Percentiles rank a stretch among this genome's conserved stretches.
Conservation (phyloP, 2,329 filamentous ascomycete genomes). For the Hypoxylon sp. region DNA sequence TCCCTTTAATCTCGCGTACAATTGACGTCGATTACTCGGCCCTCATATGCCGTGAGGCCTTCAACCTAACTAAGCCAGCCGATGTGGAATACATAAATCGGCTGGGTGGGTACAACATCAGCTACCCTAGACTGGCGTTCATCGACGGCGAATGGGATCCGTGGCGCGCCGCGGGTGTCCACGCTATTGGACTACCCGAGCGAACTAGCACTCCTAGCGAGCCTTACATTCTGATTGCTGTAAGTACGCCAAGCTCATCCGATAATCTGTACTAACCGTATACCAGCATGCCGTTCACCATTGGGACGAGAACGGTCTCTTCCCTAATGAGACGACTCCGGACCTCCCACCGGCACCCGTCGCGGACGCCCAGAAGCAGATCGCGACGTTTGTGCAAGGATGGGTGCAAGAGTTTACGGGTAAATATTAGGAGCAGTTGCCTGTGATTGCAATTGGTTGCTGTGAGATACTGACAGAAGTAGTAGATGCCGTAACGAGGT, state of each 20-base stretch:
- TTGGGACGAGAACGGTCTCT: slow-evolving; percentile 81
- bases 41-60: slow-evolving; percentile 73
- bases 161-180: slow-evolving; percentile 80
- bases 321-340: slow-evolving; percentile 69
- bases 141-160: slow-evolving; percentile 84
- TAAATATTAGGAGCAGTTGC: slow-evolving; percentile 41
- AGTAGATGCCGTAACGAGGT: slow-evolving; percentile 32
- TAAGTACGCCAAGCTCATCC: slow-evolving; percentile 7
- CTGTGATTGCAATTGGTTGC: slow-evolving; percentile 26
- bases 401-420: slow-evolving; percentile 72
- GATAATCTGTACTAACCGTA: not conserved
- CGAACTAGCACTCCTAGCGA: slow-evolving; percentile 72
- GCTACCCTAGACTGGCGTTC: slow-evolving; percentile 80
- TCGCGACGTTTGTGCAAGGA: slow-evolving; percentile 71
- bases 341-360: slow-evolving; percentile 70
- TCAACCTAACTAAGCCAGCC: slow-evolving; percentile 75
- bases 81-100: slow-evolving; percentile 78
- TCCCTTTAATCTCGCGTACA: slow-evolving; percentile 78
- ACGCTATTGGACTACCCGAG: slow-evolving; percentile 70
- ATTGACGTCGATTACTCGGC: slow-evolving; percentile 73
- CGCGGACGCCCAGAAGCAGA: slow-evolving; percentile 67
- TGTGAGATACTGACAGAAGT: slow-evolving; percentile 36
- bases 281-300: slow-evolving; percentile 76
- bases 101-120: slow-evolving; percentile 79
- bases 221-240: slow-evolving; percentile 78